phyloP scores from a whole-genome alignment of 1,284 basidiomycete genomes.

The Mycena sp. region DNA sequence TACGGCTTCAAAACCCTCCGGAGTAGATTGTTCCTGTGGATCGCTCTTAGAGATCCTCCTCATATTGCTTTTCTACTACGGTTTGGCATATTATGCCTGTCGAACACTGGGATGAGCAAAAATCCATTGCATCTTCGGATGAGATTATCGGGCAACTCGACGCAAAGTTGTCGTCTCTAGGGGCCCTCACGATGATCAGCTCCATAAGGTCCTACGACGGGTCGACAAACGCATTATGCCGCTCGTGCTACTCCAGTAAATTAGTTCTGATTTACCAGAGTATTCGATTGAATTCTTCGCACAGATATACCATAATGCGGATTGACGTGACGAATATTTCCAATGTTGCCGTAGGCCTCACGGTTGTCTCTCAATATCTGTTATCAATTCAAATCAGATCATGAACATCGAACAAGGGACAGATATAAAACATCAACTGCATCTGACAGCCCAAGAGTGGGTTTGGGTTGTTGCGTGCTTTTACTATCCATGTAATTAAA shows the following conservation, averaged over 20 bases:
- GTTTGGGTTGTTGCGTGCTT: slow-evolving; percentile 34
- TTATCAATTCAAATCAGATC: slow-evolving; percentile 10
- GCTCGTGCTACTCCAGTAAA: slow-evolving; percentile 20
- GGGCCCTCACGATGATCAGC: slow-evolving; percentile 11
- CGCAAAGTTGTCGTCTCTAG: slow-evolving; percentile 2
- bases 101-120: slow-evolving; percentile 13
- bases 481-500: slow-evolving; percentile 32
- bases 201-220: slow-evolving; percentile 14
- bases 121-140: neutral
- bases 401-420: slow-evolving; percentile 33
- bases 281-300: neutral
- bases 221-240: slow-evolving; percentile 27
- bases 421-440: slow-evolving; percentile 30
- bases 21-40: too few relatives aligned
- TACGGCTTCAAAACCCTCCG: too few relatives aligned
- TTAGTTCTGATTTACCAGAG: neutral
- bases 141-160: slow-evolving; percentile 18
- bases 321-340: slow-evolving; percentile 34
- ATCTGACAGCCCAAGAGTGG: slow-evolving; percentile 32
- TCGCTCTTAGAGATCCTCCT: too few relatives aligned
- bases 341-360: slow-evolving; percentile 26
- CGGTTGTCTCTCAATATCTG: neutral
- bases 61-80: too few relatives aligned
- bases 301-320: slow-evolving; percentile 32
- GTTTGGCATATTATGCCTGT: too few relatives aligned